Evolutionary conservation across 2,329 filamentous ascomycete genomes (phyloP).

Genomic region (Cytospora mali): DNA sequence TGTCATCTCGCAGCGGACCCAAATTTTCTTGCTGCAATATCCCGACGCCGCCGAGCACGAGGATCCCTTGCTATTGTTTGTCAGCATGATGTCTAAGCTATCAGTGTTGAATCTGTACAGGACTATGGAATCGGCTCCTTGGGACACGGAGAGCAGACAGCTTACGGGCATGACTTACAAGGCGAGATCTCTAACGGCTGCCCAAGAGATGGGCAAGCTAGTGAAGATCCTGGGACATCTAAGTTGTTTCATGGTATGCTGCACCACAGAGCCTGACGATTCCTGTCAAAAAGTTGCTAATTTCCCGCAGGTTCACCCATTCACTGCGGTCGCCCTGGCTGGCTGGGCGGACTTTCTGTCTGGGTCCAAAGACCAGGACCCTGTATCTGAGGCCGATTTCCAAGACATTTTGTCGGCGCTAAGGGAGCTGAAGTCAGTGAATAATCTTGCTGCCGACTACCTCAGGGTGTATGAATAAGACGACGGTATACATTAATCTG

Average conservation of each 20-base stretch:
- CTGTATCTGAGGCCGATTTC: neutral
- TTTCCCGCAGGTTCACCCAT: neutral
- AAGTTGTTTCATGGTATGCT: conserved; percentile 32
- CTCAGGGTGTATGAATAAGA: conserved; percentile 11
- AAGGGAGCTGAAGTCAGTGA: neutral
- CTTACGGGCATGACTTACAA: conserved; percentile 23
- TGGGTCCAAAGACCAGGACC: neutral
- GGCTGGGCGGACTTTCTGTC: neutral
- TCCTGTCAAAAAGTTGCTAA: neutral
- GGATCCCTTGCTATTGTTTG: conserved; percentile 35
- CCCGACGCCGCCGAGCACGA: conserved; percentile 26
- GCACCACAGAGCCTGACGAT: no score
- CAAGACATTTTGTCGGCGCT: neutral
- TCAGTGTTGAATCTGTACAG: conserved; percentile 29
- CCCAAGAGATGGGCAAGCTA: conserved; percentile 30
- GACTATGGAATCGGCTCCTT: conserved; percentile 26
- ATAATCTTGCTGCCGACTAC: conserved; percentile 2
- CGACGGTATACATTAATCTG: neutral
- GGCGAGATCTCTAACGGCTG: conserved; percentile 28
- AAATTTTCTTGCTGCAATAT: conserved; percentile 26
- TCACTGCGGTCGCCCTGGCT: neutral
- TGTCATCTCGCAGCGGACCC: conserved; percentile 27
- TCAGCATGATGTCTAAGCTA: conserved; percentile 29
- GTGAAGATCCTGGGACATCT: conserved; percentile 32
- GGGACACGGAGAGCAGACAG: conserved; percentile 18